Conservation (phyloP, 768 basidiomycete species). For the Suillus weaverae region DNA sequence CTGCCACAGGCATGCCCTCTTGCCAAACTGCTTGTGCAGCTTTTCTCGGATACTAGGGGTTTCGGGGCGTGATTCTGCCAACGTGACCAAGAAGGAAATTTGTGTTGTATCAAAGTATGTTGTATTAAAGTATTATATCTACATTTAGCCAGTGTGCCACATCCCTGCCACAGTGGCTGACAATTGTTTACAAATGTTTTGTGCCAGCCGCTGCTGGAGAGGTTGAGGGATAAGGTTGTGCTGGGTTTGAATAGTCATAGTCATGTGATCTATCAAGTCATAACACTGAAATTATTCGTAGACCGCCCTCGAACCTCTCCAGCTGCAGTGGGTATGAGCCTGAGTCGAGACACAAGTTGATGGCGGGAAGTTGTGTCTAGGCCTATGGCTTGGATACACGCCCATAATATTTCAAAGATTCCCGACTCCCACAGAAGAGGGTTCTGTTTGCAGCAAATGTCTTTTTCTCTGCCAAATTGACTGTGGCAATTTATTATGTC, state of each 20-base stretch:
- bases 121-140: not conserved
- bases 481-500: no score
- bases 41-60: not conserved
- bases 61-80: not conserved
- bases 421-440: no score
- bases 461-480: no score
- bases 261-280: not conserved
- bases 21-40: no score
- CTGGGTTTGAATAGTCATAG: not conserved
- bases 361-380: no score
- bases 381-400: no score
- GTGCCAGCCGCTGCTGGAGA: not conserved
- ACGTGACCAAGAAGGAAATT: not conserved
- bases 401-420: no score
- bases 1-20: no score
- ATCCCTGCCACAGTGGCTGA: not conserved
- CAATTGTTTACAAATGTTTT: not conserved
- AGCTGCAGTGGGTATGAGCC: not conserved
- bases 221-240: not conserved
- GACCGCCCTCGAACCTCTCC: not conserved
- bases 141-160: not conserved
- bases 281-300: not conserved
- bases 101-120: no score
- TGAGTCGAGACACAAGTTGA: no score
- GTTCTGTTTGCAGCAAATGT: no score